Conservation (phyloP, 2,329 filamentous ascomycete species). For the Magnaporthales sp. region DNA sequence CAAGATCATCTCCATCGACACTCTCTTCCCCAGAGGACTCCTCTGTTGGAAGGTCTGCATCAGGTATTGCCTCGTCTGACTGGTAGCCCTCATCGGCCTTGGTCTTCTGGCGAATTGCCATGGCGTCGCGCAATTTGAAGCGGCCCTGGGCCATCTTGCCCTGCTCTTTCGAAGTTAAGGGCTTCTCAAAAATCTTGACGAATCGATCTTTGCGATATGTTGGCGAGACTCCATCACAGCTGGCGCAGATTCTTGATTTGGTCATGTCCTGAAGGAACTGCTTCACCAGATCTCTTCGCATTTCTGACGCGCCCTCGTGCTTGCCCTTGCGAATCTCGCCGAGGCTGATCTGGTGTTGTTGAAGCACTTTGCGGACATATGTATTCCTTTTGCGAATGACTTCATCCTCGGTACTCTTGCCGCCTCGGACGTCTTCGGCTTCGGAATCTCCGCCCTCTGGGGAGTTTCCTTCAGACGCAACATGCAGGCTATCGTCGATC, state of each 20-base stretch:
- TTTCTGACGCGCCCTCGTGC: slow-evolving; percentile 74
- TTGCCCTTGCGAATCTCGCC: slow-evolving; percentile 54
- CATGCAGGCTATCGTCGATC: slow-evolving; percentile 36
- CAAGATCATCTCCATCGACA: slow-evolving; percentile 36
- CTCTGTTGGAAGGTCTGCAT: slow-evolving; percentile 43
- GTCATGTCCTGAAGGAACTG: slow-evolving; percentile 71
- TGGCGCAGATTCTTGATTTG: slow-evolving; percentile 59
- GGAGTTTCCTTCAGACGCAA: slow-evolving; percentile 29
- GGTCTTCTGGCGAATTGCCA: slow-evolving; percentile 41
- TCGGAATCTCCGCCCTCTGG: slow-evolving; percentile 44
- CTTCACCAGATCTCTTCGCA: slow-evolving; percentile 67
- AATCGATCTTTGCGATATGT: slow-evolving; percentile 81
- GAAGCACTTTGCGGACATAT: slow-evolving; percentile 68
- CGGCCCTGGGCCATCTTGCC: slow-evolving; percentile 64
- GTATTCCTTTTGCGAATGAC: slow-evolving; percentile 44
- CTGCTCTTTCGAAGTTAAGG: slow-evolving; percentile 65
- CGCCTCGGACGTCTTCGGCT: slow-evolving; percentile 51
- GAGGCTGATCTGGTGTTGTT: slow-evolving; percentile 41
- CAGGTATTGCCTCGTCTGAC: slow-evolving; percentile 62
- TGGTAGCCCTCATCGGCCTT: slow-evolving; percentile 31
- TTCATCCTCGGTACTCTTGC: slow-evolving; percentile 34
- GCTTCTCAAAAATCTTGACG: slow-evolving; percentile 88
- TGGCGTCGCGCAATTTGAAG: slow-evolving; percentile 61
- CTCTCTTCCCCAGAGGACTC: slow-evolving; percentile 32
- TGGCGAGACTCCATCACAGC: slow-evolving; percentile 64